Evolutionary conservation across 192 early-diverging fungal species (phyloP).

Genomic region (Backusella australiensis): DNA sequence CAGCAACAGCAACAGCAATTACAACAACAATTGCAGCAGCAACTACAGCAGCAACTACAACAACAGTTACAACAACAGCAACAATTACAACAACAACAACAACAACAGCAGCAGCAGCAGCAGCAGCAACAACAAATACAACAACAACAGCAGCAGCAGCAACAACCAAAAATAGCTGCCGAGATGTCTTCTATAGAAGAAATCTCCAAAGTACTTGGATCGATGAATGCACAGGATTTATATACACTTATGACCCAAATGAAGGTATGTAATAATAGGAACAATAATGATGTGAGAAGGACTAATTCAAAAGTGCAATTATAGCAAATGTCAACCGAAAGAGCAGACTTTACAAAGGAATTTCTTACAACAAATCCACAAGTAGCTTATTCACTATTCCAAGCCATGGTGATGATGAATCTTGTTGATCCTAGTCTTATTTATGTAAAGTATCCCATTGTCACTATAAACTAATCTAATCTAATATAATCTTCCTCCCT

Average conservation of each 20-base stretch:
- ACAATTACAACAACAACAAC: neutral
- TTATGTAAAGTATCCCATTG: conserved; percentile 36
- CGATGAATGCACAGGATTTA: conserved; percentile 59
- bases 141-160: conserved; percentile 19
- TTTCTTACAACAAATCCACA: conserved; percentile 77
- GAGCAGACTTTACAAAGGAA: conserved; percentile 62
- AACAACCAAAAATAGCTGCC: neutral
- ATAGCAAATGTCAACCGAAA: conserved; percentile 52
- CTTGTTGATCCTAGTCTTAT: conserved; percentile 67
- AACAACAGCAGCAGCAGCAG: neutral
- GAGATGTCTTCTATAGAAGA: conserved; percentile 36
- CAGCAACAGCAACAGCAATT: neutral
- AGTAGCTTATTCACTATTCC: conserved; percentile 81
- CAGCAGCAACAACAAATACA: neutral
- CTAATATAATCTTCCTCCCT: neutral
- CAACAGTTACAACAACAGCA: neutral
- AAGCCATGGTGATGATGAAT: conserved; percentile 78
- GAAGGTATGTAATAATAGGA: conserved; percentile 43
- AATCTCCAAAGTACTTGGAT: conserved; percentile 53
- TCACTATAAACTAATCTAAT: neutral
- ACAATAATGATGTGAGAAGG: neutral
- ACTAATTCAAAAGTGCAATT: neutral
- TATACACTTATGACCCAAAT: conserved; percentile 63
- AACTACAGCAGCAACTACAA: neutral
- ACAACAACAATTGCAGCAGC: neutral